Evolutionary conservation across 2,329 filamentous ascomycete species (phyloP).

Genomic region (Talaromyces sp.): DNA sequence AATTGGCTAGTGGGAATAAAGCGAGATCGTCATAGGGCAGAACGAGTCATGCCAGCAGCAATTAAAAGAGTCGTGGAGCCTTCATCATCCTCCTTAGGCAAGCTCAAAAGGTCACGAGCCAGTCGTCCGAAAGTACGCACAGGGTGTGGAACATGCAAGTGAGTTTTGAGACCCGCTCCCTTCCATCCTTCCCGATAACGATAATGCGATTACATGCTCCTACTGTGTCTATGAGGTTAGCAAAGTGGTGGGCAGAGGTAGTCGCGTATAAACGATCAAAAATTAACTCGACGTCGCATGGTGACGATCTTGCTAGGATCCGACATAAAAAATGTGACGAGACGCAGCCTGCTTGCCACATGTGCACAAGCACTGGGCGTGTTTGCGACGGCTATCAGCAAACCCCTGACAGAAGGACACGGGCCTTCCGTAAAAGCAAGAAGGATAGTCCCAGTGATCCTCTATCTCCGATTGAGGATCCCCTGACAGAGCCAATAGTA

Average conservation of each 20-base stretch:
- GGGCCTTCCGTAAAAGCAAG: conserved; percentile 14
- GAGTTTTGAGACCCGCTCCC: conserved; percentile 8
- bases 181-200: not conserved
- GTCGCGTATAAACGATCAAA: conserved; percentile 2
- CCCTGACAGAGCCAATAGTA: not conserved
- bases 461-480: not conserved
- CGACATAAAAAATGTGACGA: conserved; percentile 28
- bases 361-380: conserved; percentile 29
- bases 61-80: not conserved
- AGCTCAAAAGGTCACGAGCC: conserved; percentile 16
- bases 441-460: not conserved
- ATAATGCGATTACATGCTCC: not conserved
- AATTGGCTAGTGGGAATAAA: not conserved
- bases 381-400: conserved; percentile 26
- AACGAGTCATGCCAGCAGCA: not conserved
- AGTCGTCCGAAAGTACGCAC: conserved; percentile 23
- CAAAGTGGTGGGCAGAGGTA: not conserved
- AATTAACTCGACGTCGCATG: not conserved
- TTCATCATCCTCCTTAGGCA: conserved; percentile 22
- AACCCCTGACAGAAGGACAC: conserved; percentile 20
- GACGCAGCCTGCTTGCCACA: conserved; percentile 21
- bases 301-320: conserved; percentile 7
- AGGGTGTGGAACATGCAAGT: conserved; percentile 23
- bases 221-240: not conserved
- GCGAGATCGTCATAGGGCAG: not conserved